phyloP scores from a whole-genome alignment of 805 yeast species.

The Wickerhamiella dianesei region DNA sequence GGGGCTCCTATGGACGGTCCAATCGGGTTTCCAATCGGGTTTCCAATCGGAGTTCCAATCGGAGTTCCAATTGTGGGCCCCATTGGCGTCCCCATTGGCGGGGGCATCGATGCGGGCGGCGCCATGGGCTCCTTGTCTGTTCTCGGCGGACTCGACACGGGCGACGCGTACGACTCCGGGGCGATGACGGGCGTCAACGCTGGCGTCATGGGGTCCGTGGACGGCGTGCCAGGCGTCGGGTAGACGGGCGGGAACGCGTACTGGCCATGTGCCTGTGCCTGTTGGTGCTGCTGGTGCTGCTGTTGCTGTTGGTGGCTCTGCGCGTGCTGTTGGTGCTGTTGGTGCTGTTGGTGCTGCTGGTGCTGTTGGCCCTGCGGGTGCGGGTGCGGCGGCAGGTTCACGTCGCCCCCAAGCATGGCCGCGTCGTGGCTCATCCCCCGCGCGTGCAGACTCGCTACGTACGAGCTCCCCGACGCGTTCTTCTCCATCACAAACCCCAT shows the following conservation, averaged over 20 bases:
- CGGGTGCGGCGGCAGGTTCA: too few species aligned
- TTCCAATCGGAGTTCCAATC: too few species aligned
- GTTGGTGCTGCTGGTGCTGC: neutral
- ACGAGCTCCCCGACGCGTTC: slow-evolving; percentile 14
- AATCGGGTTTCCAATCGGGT: too few species aligned
- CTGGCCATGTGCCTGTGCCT: too few species aligned
- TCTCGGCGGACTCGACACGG: neutral
- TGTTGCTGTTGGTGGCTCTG: too few species aligned
- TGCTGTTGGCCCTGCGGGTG: too few species aligned
- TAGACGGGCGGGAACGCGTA: neutral
- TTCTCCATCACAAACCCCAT: slow-evolving; percentile 48
- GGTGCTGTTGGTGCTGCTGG: too few species aligned
- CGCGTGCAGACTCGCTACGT: slow-evolving; percentile 19
- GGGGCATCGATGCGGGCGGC: neutral
- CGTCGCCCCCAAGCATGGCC: slow-evolving; percentile 3
- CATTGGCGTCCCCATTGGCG: too few species aligned
- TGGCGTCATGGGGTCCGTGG: neutral
- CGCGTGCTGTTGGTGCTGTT: too few species aligned
- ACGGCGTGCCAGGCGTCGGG: neutral
- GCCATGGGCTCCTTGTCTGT: neutral
- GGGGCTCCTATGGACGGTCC: too few species aligned
- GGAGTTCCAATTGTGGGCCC: too few species aligned
- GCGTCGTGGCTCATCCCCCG: slow-evolving; percentile 30
- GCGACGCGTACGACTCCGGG: neutral
- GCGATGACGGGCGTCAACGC: neutral